phyloP scores from a whole-genome alignment of 306 rosid species.

The Echinosophora koreensis region DNA sequence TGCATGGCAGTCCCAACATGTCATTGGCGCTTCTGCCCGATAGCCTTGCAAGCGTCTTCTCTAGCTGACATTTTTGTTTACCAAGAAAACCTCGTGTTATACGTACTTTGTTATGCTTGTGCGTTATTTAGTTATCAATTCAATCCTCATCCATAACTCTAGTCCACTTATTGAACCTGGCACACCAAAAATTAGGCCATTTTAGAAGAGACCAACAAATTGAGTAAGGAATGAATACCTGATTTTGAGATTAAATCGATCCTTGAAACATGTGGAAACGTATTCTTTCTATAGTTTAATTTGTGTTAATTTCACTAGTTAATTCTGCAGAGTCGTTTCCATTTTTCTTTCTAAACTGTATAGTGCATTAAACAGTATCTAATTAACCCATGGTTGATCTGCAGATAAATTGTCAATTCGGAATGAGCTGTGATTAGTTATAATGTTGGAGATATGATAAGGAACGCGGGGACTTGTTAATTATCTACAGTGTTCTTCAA shows the following conservation, averaged over 20 bases:
- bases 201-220: constrained; percentile 5
- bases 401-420: constrained; percentile 40
- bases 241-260: constrained; percentile 22
- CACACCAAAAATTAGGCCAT: neutral
- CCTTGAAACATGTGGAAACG: constrained; percentile 30
- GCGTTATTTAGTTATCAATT: neutral
- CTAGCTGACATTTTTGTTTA: too few relatives aligned
- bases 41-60: too few relatives aligned
- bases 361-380: neutral
- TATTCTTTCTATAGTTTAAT: constrained; percentile 12
- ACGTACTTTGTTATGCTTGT: neutral
- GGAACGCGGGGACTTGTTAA: constrained; percentile 35
- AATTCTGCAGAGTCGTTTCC: constrained; percentile 37
- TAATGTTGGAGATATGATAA: constrained; percentile 12
- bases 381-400: neutral
- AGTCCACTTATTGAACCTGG: constrained; percentile 1
- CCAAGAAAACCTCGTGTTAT: too few relatives aligned
- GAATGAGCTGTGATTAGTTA: constrained; percentile 43
- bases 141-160: neutral
- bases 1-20: too few relatives aligned
- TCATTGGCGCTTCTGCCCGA: too few relatives aligned
- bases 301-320: constrained; percentile 44
- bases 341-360: constrained; percentile 26
- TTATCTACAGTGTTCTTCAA: constrained; percentile 31
- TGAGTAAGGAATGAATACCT: constrained; percentile 9